These are phyloP conservation scores for Aspergillus avenaceus DNA, from an alignment of 495 filamentous ascomycete genomes.

Conservation along the genomic window DNA sequence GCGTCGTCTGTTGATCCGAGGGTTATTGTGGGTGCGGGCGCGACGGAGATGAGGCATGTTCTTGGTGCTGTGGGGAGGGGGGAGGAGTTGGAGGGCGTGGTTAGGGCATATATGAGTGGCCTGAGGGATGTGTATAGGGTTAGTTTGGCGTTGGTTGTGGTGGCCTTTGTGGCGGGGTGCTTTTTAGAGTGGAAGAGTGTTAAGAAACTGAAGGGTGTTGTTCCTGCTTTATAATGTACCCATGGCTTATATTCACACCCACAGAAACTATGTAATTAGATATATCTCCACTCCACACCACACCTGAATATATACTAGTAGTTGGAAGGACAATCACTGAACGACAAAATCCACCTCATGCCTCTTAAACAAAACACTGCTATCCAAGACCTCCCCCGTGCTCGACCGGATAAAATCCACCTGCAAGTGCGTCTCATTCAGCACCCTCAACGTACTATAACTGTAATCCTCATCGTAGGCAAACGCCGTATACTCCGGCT, in stretches of 20 bases:
- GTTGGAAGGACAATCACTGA: constrained; percentile 21
- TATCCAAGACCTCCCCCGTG: constrained; percentile 49
- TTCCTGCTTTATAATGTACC: constrained; percentile 15
- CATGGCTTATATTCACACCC: not conserved
- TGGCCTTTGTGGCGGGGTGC: constrained; percentile 33
- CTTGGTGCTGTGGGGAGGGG: constrained; percentile 30
- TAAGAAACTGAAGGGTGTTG: constrained; percentile 24
- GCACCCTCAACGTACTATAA: constrained; percentile 36
- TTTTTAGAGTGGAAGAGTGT: constrained; percentile 51
- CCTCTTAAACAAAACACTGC: constrained; percentile 48
- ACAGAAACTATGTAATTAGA: not conserved
- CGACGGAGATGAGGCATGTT: constrained; percentile 48
- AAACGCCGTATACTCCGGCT: constrained; percentile 46
- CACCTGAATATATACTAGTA: not conserved
- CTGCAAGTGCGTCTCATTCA: constrained; percentile 30
- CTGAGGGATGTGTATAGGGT: constrained; percentile 23
- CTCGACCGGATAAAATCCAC: constrained; percentile 44
- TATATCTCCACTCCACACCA: not conserved
- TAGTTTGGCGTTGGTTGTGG: constrained; percentile 28
- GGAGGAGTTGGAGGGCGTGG: constrained; percentile 22
- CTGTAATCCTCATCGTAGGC: constrained; percentile 54
- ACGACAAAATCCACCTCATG: constrained; percentile 47
- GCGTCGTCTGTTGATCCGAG: constrained; percentile 43
- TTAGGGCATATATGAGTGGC: constrained; percentile 27
- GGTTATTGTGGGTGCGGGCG: constrained; percentile 52